Base-by-base conservation (phyloP, 176 grass and related monocot genomes). In the Rhynchospora pubera region DNA sequence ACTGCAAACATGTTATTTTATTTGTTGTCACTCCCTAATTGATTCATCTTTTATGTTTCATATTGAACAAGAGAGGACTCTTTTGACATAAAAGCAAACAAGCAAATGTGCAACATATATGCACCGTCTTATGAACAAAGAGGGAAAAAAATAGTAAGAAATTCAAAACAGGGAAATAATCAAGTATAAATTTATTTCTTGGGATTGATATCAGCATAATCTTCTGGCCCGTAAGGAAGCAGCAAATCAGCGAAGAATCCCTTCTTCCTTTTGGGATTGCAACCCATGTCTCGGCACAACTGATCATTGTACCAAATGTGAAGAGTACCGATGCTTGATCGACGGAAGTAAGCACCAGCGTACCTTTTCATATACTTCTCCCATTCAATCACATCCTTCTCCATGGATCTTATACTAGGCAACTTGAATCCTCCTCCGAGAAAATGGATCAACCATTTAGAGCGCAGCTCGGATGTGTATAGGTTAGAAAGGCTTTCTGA, bases 281-380 rank as follows among this genome's bases (percentile, higher is more conserved):
- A 89, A 0, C 91, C 89, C 89, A 93, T 91, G 26, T 91, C 92
- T 2, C 5, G 18, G 61, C 92, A 94, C 50, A 94, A 81, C 47
- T 78, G 83, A 84, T 94, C 92, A 55, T 87, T 91, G 75, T 91
- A 91, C 85, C 89, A 91, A 22, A 50, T 91, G 62, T 87, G 82
- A 32, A 89, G 82, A 7, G 86, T 28, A 0, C 84, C 84, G 3
- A 94, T 46, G 9, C 89, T 78, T 0, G 89, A 91, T 26, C 85
- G 84, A 7, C 85, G 84, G 24, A 91, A 93, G 79, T 94, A 79
- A 6, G 44, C 50, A 0, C 79, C 16, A 75, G 79, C 85, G 57
- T 91, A 91, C 0, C 87, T 81, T 57, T 87, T 89, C 87, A 91
- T 94, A 61, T 43, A 89, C 18, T 94, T 91, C 82, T 91, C 87